Conservation (phyloP, 2,329 filamentous ascomycete genomes). For the Cercospora nicotianae region DNA sequence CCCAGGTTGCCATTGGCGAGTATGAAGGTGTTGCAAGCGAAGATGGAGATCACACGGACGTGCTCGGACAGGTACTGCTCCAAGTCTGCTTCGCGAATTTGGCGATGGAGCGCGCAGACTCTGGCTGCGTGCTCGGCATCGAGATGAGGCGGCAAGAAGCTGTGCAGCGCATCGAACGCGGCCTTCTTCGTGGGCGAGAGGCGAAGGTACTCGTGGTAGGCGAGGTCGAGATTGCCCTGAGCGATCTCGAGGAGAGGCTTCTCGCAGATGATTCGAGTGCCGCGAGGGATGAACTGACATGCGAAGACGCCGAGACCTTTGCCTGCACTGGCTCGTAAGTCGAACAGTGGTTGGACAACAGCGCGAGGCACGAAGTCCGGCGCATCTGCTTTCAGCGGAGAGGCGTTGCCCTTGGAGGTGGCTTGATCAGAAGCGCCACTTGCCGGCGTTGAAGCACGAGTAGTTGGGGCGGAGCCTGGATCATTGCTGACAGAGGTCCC, state of each 20-base stretch:
- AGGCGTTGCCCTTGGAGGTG: not conserved
- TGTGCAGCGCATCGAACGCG: slow-evolving; percentile 28
- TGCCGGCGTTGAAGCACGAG: not conserved
- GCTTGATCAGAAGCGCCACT: not conserved
- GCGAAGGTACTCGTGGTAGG: slow-evolving; percentile 25
- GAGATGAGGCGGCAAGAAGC: slow-evolving; percentile 20
- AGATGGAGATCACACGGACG: slow-evolving; percentile 30
- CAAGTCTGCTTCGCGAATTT: slow-evolving; percentile 14
- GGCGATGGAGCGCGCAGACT: slow-evolving; percentile 13
- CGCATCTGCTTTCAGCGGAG: slow-evolving; percentile 9
- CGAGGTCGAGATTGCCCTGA: slow-evolving; percentile 19
- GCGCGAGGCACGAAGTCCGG: slow-evolving; percentile 3
- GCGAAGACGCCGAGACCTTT: slow-evolving; percentile 34
- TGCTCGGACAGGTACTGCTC: slow-evolving; percentile 22
- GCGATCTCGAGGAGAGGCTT: slow-evolving; percentile 25
- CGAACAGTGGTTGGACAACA: slow-evolving; percentile 11
- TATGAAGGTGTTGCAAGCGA: slow-evolving; percentile 32
- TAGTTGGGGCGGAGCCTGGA: not conserved
- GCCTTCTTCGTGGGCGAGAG: slow-evolving; percentile 22
- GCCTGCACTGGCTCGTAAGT: slow-evolving; percentile 21
- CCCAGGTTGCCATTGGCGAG: slow-evolving; percentile 19
- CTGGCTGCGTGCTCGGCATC: slow-evolving; percentile 25
- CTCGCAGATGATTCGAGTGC: slow-evolving; percentile 33
- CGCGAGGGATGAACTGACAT: slow-evolving; percentile 23
- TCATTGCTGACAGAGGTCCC: not conserved